Conservation (phyloP, 2,329 filamentous ascomycete genomes). For the Penicillium psychrosexuale region DNA sequence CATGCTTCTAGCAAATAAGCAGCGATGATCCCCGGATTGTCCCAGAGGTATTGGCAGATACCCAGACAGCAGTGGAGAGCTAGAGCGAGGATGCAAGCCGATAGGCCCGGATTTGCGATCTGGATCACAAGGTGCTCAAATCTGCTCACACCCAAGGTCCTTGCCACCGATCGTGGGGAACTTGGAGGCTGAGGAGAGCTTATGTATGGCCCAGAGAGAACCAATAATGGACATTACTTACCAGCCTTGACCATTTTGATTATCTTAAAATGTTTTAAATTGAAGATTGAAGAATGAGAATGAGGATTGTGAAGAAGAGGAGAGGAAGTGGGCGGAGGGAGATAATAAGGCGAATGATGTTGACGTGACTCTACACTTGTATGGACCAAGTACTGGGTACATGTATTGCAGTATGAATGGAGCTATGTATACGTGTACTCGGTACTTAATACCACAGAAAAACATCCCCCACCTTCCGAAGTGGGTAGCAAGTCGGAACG, state of each 20-base stretch:
- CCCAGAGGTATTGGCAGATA: not conserved
- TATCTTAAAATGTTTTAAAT: conserved; percentile 40
- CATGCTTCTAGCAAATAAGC: conserved; percentile 7
- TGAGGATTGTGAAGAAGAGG: conserved; percentile 11
- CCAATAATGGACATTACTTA: conserved; percentile 51
- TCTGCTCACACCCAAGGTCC: conserved; percentile 42
- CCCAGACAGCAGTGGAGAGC: conserved; percentile 8
- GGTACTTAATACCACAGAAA: conserved; percentile 4
- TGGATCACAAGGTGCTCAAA: conserved; percentile 43
- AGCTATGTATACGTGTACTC: not conserved
- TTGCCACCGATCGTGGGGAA: conserved; percentile 29
- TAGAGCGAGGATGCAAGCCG: conserved; percentile 13
- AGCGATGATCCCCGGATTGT: not conserved
- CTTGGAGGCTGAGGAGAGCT: conserved; percentile 3
- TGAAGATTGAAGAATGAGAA: conserved; percentile 6
- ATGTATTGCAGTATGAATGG: not conserved
- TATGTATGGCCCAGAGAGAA: conserved; percentile 18
- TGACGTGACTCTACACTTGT: conserved; percentile 21
- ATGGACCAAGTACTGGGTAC: conserved; percentile 13
- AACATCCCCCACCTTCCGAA: conserved; percentile 26
- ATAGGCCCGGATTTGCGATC: conserved; percentile 27
- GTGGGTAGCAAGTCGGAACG: conserved; percentile 17
- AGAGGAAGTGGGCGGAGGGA: conserved; percentile 17
- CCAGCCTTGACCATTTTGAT: conserved; percentile 98
- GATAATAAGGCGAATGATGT: conserved; percentile 27